Percentiles rank a stretch among this genome's conserved stretches.
These are phyloP conservation scores for Sideroxylon spinosum DNA, from an alignment of 179 eudicot species.

Conservation along the genomic window DNA sequence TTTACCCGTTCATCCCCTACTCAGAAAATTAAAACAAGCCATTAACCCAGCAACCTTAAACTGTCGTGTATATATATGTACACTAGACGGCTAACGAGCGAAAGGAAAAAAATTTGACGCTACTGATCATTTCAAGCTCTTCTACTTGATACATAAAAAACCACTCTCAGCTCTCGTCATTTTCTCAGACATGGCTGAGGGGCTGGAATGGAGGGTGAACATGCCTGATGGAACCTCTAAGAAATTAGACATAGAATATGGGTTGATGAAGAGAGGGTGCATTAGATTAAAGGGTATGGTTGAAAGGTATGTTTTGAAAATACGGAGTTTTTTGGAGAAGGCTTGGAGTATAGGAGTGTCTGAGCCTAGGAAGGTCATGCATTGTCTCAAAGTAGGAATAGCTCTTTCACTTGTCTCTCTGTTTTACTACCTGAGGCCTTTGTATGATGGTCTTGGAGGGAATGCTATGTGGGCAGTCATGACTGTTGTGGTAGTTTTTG, in stretches of 20 bases:
- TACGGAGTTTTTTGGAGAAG: slow-evolving; percentile 40
- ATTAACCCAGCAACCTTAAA: neutral
- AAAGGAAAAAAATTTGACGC: neutral
- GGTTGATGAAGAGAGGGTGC: slow-evolving; percentile 18
- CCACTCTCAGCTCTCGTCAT: neutral
- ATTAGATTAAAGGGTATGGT: slow-evolving; percentile 20
- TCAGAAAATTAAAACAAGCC: neutral
- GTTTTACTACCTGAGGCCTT: slow-evolving; percentile 80
- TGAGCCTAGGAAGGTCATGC: slow-evolving; percentile 68
- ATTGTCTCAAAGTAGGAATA: slow-evolving; percentile 71
- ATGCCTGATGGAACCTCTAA: slow-evolving; percentile 45
- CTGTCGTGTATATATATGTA: neutral
- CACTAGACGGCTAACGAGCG: neutral
- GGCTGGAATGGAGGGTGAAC: slow-evolving; percentile 60
- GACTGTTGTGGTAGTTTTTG: slow-evolving; percentile 89
- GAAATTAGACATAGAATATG: slow-evolving; percentile 35
- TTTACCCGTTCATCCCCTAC: too few species aligned
- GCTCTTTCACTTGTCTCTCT: slow-evolving; percentile 72
- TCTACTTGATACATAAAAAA: neutral
- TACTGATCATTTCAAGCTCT: neutral
- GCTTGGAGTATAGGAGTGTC: slow-evolving; percentile 56
- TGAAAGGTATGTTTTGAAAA: slow-evolving; percentile 16
- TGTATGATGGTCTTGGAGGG: slow-evolving; percentile 78
- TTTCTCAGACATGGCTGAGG: slow-evolving; percentile 26
- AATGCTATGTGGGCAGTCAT: slow-evolving; percentile 93